phyloP scores from a whole-genome alignment of 768 basidiomycete species.

The Amanita rubescens region DNA sequence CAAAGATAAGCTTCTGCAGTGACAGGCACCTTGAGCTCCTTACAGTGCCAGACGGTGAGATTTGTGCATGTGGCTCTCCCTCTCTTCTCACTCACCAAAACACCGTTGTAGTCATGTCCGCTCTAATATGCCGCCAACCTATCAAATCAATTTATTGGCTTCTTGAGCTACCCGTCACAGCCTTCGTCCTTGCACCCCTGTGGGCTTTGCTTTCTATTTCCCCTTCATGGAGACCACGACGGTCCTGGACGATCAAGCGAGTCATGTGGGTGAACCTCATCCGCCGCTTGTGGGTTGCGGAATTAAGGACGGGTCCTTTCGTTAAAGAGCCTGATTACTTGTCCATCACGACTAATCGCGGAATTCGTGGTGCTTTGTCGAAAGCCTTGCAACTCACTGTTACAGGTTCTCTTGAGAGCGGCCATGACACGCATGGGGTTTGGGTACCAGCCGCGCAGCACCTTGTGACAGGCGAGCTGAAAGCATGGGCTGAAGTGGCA shows the following conservation, averaged over 20 bases:
- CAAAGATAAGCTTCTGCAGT: too few relatives aligned
- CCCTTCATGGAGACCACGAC: not conserved
- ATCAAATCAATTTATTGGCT: not conserved
- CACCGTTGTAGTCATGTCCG: too few relatives aligned
- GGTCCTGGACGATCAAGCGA: not conserved
- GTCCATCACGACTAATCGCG: too few relatives aligned
- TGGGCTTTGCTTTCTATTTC: not conserved
- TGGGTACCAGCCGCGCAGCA: constrained; percentile 41
- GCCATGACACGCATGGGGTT: constrained; percentile 29
- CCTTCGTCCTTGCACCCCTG: not conserved
- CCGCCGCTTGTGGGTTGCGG: not conserved
- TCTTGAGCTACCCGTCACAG: not conserved
- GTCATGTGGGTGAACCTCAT: not conserved
- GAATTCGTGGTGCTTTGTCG: too few relatives aligned
- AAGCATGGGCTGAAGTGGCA: constrained; percentile 32
- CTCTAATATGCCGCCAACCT: not conserved
- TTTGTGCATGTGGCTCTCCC: too few relatives aligned
- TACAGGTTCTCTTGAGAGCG: too few relatives aligned
- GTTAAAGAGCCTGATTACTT: too few relatives aligned
- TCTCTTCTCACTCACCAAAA: not conserved
- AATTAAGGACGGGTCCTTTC: not conserved
- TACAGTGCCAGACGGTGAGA: too few relatives aligned
- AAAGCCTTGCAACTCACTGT: too few relatives aligned
- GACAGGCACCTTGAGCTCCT: too few relatives aligned
- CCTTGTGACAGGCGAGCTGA: constrained; percentile 36